Percentiles rank a stretch among this genome's conserved stretches.
phyloP scores from a whole-genome alignment of 164 flowering plant genomes.

The Brasenia schreberi region DNA sequence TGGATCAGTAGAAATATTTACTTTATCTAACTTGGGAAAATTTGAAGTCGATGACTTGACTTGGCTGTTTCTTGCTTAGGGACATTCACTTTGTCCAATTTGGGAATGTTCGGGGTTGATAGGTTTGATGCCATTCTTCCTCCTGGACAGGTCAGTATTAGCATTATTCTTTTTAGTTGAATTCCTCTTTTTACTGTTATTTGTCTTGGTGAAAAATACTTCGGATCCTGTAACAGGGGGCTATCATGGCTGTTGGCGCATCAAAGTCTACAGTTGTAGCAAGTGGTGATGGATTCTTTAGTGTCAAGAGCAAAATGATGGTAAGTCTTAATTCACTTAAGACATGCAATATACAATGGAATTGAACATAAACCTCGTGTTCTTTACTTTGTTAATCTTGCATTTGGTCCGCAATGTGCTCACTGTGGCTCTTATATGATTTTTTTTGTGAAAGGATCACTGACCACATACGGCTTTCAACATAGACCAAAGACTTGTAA shows the following conservation, averaged over 20 bases:
- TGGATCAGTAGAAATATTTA: too few species aligned
- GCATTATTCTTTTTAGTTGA: background rate
- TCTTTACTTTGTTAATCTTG: too few species aligned
- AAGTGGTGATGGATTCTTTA: constrained; percentile 75
- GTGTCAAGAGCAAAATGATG: constrained; percentile 91
- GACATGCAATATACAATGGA: background rate
- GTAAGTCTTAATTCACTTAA: constrained; percentile 23
- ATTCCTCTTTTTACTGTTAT: background rate
- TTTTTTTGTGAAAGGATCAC: too few species aligned
- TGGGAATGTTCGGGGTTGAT: constrained; percentile 99
- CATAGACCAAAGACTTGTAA: too few species aligned
- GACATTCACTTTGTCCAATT: constrained; percentile 84
- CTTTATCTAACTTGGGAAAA: background rate
- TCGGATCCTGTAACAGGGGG: constrained; percentile 44
- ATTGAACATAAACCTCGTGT: too few species aligned
- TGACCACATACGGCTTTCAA: too few species aligned
- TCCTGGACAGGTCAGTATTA: constrained; percentile 74
- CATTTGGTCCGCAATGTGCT: too few species aligned
- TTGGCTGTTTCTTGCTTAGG: constrained; percentile 28
- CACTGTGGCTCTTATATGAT: too few species aligned
- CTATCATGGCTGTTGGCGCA: constrained; percentile 98
- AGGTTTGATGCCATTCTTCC: constrained; percentile 98
- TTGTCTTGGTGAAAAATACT: background rate
- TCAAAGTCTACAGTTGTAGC: constrained; percentile 87
- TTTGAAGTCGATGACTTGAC: background rate